These are phyloP conservation scores for Cyclotella choctawhatcheeana DNA, from an alignment of 108 stramenopile species.

Conservation along the genomic window DNA sequence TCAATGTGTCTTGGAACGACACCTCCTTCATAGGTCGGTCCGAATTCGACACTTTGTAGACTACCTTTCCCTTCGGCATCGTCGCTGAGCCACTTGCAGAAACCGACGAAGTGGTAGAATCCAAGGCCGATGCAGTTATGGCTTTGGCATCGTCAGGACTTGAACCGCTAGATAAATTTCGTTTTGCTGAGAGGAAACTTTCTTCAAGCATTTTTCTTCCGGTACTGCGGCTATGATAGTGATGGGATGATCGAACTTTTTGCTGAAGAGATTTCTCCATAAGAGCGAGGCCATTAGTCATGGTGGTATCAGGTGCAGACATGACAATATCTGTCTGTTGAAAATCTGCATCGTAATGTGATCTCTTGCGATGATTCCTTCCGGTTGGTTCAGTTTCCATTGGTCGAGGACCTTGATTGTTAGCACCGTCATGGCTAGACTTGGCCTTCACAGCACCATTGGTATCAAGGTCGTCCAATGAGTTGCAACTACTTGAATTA, in stretches of 20 bases:
- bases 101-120: conserved; percentile 6
- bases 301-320: conserved; percentile 8
- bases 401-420: not conserved
- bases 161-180: conserved; percentile 29
- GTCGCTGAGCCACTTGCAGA: not conserved
- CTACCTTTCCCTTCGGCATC: not conserved
- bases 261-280: conserved; percentile 50
- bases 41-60: not conserved
- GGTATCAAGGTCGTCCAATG: conserved; percentile 17
- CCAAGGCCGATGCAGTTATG: not conserved
- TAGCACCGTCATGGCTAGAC: not conserved
- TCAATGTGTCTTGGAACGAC: conserved; percentile 23
- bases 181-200: conserved; percentile 38
- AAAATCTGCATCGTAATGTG: conserved; percentile 2
- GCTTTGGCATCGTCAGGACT: conserved; percentile 13
- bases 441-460: not conserved
- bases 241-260: conserved; percentile 34
- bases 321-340: conserved; percentile 13
- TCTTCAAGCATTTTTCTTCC: conserved; percentile 48
- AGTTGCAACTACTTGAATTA: conserved; percentile 34
- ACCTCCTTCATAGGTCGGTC: conserved; percentile 5
- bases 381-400: conserved; percentile 7
- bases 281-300: conserved; percentile 34
- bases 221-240: conserved; percentile 43
- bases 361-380: conserved; percentile 23